Evolutionary conservation across 1,284 basidiomycete genomes (phyloP).

Genomic region (Schizopora paradoxa): DNA sequence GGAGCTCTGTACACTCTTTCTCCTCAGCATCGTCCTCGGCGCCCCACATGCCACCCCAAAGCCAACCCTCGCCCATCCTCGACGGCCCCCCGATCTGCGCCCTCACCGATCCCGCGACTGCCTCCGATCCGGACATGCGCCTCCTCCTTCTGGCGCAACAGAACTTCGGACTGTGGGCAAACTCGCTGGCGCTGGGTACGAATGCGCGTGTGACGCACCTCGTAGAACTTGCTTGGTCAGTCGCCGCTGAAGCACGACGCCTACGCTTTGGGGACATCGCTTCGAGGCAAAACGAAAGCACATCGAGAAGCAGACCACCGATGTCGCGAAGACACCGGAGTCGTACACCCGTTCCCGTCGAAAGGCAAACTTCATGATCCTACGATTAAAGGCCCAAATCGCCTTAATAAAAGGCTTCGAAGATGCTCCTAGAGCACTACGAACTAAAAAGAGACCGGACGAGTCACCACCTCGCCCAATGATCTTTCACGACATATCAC

Average conservation of each 20-base stretch:
- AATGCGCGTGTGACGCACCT: conserved; percentile 3
- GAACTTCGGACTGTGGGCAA: conserved; percentile 14
- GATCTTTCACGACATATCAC: no score
- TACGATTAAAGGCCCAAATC: no score
- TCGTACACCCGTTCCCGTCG: not conserved
- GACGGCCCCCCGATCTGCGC: conserved; percentile 1
- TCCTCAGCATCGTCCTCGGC: conserved; percentile 2
- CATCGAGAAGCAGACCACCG: no score
- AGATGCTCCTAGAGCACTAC: no score
- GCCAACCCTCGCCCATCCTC: not conserved
- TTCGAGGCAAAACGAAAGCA: no score
- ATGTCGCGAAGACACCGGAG: not conserved
- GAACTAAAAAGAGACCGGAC: no score
- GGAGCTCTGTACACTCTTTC: no score
- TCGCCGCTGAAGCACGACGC: conserved; percentile 5
- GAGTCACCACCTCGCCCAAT: no score
- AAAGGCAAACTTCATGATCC: no score
- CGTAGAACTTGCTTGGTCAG: conserved; percentile 12
- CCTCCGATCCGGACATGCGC: conserved; percentile 4
- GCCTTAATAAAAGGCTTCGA: no score
- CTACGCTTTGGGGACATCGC: conserved; percentile 8
- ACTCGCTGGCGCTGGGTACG: conserved; percentile 11
- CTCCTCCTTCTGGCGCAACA: conserved; percentile 11
- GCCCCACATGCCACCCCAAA: not conserved
- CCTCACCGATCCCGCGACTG: not conserved